Evolutionary conservation across 1,284 basidiomycete species (phyloP).

Genomic region (Irpex sp.): DNA sequence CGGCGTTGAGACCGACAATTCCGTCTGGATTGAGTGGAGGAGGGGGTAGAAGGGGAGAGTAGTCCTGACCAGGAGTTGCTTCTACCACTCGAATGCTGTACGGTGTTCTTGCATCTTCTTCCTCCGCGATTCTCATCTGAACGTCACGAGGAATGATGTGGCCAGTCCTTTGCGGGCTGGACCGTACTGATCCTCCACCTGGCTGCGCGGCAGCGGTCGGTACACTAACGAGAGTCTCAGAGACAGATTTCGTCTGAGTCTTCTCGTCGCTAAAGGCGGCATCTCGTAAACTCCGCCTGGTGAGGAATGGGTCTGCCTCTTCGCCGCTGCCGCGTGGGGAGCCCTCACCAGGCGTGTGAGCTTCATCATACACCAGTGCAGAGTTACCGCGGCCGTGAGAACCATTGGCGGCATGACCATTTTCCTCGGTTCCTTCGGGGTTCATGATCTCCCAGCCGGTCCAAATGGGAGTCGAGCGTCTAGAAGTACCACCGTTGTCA

Average conservation of each 20-base stretch:
- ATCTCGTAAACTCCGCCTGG: constrained; percentile 21
- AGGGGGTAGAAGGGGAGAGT: constrained; percentile 38
- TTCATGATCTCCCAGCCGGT: constrained; percentile 51
- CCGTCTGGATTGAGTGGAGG: constrained; percentile 32
- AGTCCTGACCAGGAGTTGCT: constrained; percentile 22
- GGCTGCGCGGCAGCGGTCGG: constrained; percentile 22
- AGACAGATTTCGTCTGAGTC: constrained; percentile 24
- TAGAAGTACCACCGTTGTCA: constrained; percentile 10
- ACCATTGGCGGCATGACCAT: constrained; percentile 5
- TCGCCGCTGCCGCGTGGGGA: constrained; percentile 64
- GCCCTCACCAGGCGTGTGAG: constrained; percentile 48
- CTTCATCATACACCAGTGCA: constrained; percentile 20
- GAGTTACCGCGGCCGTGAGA: not conserved
- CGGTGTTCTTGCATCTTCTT: constrained; percentile 13
- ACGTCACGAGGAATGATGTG: constrained; percentile 31
- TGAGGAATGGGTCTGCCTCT: constrained; percentile 60
- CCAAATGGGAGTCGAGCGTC: constrained; percentile 40
- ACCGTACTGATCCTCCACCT: constrained; percentile 15
- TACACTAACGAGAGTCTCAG: constrained; percentile 26
- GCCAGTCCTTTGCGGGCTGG: constrained; percentile 15
- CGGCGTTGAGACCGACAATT: constrained; percentile 34
- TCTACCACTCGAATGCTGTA: constrained; percentile 24
- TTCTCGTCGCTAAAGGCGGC: constrained; percentile 20
- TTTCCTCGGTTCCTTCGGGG: constrained; percentile 27
- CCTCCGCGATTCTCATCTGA: constrained; percentile 24